Evolutionary conservation across 1,284 basidiomycete genomes (phyloP).

Genomic region (Cutaneotrichosporon sp.): DNA sequence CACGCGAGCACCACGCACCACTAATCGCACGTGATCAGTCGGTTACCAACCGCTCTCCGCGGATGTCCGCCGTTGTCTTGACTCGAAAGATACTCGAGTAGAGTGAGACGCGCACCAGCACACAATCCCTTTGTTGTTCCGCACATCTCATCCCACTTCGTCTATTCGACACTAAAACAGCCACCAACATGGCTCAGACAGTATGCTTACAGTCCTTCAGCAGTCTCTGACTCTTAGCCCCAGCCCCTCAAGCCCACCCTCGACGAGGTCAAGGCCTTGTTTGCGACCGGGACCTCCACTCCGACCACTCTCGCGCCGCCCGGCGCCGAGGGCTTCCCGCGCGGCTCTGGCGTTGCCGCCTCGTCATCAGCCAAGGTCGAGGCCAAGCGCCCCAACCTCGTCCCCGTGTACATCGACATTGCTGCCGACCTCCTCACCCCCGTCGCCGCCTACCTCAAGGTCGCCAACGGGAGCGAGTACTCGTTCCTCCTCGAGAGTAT

Average conservation of each 20-base stretch:
- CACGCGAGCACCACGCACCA: too few relatives aligned
- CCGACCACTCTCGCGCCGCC: conserved; percentile 42
- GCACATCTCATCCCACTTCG: neutral
- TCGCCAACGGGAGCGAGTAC: conserved; percentile 88
- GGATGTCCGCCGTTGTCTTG: too few relatives aligned
- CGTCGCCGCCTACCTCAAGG: conserved; percentile 92
- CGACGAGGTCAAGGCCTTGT: conserved; percentile 40
- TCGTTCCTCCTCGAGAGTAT: conserved; percentile 93
- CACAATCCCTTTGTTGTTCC: neutral
- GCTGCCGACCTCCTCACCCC: conserved; percentile 97
- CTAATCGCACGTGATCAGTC: too few relatives aligned
- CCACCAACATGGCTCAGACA: conserved; percentile 1
- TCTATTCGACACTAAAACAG: neutral
- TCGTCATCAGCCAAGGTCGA: conserved; percentile 17
- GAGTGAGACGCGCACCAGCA: too few relatives aligned
- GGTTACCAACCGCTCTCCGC: neutral
- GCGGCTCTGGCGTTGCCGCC: conserved; percentile 27
- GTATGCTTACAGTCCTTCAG: neutral
- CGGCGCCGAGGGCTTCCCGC: conserved; percentile 32
- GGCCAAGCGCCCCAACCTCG: conserved; percentile 36
- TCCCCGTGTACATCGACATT: conserved; percentile 89
- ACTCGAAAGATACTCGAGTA: conserved; percentile 2
- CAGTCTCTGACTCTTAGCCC: conserved; percentile 7
- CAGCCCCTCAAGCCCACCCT: conserved; percentile 30
- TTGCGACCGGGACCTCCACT: conserved; percentile 32